phyloP scores from a whole-genome alignment of 768 basidiomycete genomes.

The Macrolepiota fuliginosa region DNA sequence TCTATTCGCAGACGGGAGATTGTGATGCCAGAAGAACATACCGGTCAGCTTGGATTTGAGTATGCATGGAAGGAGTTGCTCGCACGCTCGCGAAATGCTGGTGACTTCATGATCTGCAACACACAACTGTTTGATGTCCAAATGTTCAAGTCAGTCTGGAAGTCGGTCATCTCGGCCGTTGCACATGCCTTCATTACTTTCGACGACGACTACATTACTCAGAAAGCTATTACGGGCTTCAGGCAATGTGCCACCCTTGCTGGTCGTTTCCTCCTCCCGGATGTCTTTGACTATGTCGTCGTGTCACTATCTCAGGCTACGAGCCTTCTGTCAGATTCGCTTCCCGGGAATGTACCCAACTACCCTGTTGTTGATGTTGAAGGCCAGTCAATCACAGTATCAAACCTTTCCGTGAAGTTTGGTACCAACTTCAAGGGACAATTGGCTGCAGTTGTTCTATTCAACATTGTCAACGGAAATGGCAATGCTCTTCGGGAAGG shows the following conservation, averaged over 20 bases:
- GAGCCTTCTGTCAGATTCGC: constrained; percentile 72
- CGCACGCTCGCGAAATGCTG: constrained; percentile 74
- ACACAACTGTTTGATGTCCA: constrained; percentile 79
- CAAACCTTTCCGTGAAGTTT: constrained; percentile 88
- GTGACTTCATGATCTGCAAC: constrained; percentile 74
- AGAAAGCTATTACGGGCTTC: constrained; percentile 94
- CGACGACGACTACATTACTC: constrained; percentile 95
- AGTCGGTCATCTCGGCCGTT: constrained; percentile 88
- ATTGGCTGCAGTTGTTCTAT: constrained; percentile 93
- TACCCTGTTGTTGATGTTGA: constrained; percentile 91
- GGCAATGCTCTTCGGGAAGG: constrained; percentile 92
- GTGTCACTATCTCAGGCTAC: constrained; percentile 91
- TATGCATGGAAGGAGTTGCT: constrained; percentile 98
- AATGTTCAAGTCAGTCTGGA: constrained; percentile 96
- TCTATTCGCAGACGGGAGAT: constrained; percentile 94
- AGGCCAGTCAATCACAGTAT: constrained; percentile 85
- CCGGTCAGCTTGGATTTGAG: constrained; percentile 94
- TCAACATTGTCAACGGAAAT: constrained; percentile 97
- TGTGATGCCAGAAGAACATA: constrained; percentile 96
- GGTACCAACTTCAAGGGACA: constrained; percentile 96
- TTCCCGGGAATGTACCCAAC: constrained; percentile 71
- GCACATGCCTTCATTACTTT: constrained; percentile 95
- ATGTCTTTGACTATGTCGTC: constrained; percentile 97
- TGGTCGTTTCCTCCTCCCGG: constrained; percentile 82
- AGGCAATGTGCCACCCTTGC: constrained; percentile 94